Conservation (phyloP, 345 rosid genomes). For the Mangifera indica region DNA sequence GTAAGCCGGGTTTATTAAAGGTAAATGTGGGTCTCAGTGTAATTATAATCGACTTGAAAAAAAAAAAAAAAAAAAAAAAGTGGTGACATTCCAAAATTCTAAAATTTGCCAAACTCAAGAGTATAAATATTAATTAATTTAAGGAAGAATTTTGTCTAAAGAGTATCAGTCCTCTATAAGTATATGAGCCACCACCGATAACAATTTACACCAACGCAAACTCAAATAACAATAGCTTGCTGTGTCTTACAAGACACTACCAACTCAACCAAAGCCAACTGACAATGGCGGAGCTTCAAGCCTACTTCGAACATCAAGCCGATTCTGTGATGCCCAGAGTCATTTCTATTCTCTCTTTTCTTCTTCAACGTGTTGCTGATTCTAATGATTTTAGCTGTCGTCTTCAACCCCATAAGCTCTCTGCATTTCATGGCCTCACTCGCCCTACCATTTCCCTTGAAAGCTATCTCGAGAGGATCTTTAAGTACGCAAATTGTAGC, state of each 20-base stretch:
- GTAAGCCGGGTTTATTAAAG: no score
- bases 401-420: slow-evolving; percentile 40
- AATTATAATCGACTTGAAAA: no score
- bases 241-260: slow-evolving; percentile 26
- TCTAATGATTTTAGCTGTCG: slow-evolving; percentile 40
- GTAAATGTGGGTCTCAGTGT: no score
- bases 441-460: slow-evolving; percentile 59
- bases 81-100: neutral
- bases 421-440: slow-evolving; percentile 50
- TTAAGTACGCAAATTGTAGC: slow-evolving; percentile 69
- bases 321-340: slow-evolving; percentile 45
- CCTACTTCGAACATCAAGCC: neutral
- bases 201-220: slow-evolving; percentile 10
- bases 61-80: neutral
- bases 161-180: neutral
- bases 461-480: slow-evolving; percentile 70
- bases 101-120: neutral
- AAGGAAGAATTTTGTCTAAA: no score
- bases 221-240: neutral
- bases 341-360: slow-evolving; percentile 44
- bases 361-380: slow-evolving; percentile 51
- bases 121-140: neutral
- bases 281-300: slow-evolving; percentile 28
- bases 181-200: neutral
- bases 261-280: slow-evolving; percentile 8